phyloP scores from a whole-genome alignment of 1,139 yeast species.

The Zygosaccharomyces sapae region DNA sequence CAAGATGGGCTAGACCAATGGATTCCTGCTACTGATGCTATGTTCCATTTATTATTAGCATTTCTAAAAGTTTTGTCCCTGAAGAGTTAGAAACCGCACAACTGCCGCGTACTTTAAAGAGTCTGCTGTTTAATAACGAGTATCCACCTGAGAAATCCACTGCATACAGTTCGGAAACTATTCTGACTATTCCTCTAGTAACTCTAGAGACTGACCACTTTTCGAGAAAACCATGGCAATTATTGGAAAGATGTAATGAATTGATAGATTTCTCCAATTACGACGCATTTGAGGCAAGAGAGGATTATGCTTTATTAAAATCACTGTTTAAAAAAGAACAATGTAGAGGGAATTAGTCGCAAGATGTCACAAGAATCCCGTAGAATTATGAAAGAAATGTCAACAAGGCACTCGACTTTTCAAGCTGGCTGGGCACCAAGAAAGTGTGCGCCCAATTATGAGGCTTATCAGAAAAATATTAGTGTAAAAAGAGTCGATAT shows the following conservation, averaged over 20 bases:
- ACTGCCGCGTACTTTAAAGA: conserved; percentile 61
- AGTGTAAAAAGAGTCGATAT: conserved; percentile 64
- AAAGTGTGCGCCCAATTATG: conserved; percentile 17
- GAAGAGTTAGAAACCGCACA: conserved; percentile 49
- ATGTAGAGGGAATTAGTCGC: conserved; percentile 51
- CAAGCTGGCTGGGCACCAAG: conserved; percentile 41
- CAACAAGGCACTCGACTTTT: conserved; percentile 44
- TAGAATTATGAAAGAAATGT: conserved; percentile 59
- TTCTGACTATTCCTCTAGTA: conserved; percentile 62
- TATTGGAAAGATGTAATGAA: conserved; percentile 51
- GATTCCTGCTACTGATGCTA: conserved; percentile 80
- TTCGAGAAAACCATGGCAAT: conserved; percentile 50
- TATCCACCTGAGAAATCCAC: conserved; percentile 58
- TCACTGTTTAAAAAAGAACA: conserved; percentile 59
- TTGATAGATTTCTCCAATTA: conserved; percentile 68
- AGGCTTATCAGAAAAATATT: conserved; percentile 24
- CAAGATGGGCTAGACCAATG: conserved; percentile 72
- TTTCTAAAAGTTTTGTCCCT: conserved; percentile 74
- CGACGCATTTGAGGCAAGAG: conserved; percentile 65
- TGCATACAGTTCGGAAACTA: conserved; percentile 39
- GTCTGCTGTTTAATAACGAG: conserved; percentile 55
- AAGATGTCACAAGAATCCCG: conserved; percentile 72
- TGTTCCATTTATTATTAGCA: conserved; percentile 73
- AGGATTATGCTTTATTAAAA: conserved; percentile 72
- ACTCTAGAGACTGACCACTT: conserved; percentile 60